Percentiles rank a stretch among this genome's conserved stretches.
Evolutionary conservation across 352 stramenopile species (phyloP).

Genomic region (Globisporangium acanthophoron): DNA sequence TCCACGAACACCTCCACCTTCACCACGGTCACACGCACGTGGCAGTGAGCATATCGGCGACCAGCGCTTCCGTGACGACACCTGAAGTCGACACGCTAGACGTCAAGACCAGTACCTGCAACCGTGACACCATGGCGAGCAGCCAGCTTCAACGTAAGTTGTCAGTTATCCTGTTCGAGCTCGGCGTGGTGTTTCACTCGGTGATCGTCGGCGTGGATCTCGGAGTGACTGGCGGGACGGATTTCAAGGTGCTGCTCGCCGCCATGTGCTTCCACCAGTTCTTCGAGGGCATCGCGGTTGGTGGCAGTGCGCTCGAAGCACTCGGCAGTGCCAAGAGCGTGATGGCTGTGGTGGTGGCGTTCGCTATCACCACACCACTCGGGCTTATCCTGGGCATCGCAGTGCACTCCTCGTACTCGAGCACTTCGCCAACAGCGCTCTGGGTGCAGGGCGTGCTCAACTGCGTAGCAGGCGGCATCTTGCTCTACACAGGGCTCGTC

Average conservation of each 20-base stretch:
- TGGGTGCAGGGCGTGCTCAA: slow-evolving; percentile 60
- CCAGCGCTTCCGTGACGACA: too few species aligned
- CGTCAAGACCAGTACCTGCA: too few species aligned
- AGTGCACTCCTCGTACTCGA: slow-evolving; percentile 45
- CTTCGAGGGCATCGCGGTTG: slow-evolving; percentile 62
- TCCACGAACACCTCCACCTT: too few species aligned
- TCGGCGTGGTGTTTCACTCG: slow-evolving; percentile 57
- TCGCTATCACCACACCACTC: slow-evolving; percentile 46
- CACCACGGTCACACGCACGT: too few species aligned
- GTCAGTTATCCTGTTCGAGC: slow-evolving; percentile 43
- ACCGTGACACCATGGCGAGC: not conserved
- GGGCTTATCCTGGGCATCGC: slow-evolving; percentile 52
- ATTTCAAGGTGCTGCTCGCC: slow-evolving; percentile 56
- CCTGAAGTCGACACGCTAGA: too few species aligned
- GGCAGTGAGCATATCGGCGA: too few species aligned
- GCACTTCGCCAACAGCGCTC: slow-evolving; percentile 33
- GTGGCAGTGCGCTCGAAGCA: slow-evolving; percentile 31
- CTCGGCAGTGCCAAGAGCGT: slow-evolving; percentile 35
- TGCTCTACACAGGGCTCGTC: slow-evolving; percentile 49
- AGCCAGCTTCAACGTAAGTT: slow-evolving; percentile 22
- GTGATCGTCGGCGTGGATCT: slow-evolving; percentile 64
- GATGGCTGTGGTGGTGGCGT: slow-evolving; percentile 40
- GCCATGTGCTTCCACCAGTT: slow-evolving; percentile 75
- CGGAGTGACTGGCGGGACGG: slow-evolving; percentile 31
- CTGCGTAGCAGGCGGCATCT: slow-evolving; percentile 54